Percentiles rank a stretch among this genome's conserved stretches.
These are phyloP conservation scores for Narthecium ossifragum DNA, from an alignment of 106 monocot species.

Conservation along the genomic window DNA sequence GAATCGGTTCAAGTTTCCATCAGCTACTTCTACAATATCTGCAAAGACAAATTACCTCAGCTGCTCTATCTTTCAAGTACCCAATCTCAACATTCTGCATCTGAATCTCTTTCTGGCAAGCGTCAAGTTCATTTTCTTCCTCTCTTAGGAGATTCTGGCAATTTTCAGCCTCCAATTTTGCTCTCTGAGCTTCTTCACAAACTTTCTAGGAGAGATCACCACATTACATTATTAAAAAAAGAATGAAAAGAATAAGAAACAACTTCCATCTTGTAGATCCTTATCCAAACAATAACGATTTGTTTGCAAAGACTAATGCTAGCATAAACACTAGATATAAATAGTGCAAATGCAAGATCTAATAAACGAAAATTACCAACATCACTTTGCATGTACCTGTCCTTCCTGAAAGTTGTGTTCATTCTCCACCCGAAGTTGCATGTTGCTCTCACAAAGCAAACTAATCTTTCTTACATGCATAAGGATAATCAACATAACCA, in stretches of 20 bases:
- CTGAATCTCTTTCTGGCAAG: slow-evolving; percentile 44
- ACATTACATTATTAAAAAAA: background rate
- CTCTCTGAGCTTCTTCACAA: slow-evolving; percentile 54
- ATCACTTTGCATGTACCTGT: slow-evolving; percentile 39
- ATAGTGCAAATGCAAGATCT: background rate
- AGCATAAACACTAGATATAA: no score
- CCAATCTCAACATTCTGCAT: slow-evolving; percentile 41
- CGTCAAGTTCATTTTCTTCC: slow-evolving; percentile 45
- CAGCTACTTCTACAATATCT: background rate
- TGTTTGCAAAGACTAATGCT: no score
- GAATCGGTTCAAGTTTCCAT: background rate
- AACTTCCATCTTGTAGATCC: background rate
- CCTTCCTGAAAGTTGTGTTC: slow-evolving; percentile 95
- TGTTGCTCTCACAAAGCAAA: slow-evolving; percentile 92
- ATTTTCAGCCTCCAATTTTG: slow-evolving; percentile 59
- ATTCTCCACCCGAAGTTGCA: slow-evolving; percentile 92
- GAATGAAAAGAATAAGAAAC: background rate
- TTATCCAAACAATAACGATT: no score
- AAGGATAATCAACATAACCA: background rate
- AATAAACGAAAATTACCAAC: background rate
- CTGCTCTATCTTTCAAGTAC: slow-evolving; percentile 42
- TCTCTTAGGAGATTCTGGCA: slow-evolving; percentile 33
- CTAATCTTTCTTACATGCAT: slow-evolving; percentile 76
- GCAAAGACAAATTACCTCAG: slow-evolving; percentile 43
- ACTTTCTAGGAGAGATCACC: slow-evolving; percentile 52